A percentile compares a stretch with the other conserved stretches of the same genome.
Conservation (phyloP, 75 land plant genomes). For the Adiantum capillusveneris region DNA sequence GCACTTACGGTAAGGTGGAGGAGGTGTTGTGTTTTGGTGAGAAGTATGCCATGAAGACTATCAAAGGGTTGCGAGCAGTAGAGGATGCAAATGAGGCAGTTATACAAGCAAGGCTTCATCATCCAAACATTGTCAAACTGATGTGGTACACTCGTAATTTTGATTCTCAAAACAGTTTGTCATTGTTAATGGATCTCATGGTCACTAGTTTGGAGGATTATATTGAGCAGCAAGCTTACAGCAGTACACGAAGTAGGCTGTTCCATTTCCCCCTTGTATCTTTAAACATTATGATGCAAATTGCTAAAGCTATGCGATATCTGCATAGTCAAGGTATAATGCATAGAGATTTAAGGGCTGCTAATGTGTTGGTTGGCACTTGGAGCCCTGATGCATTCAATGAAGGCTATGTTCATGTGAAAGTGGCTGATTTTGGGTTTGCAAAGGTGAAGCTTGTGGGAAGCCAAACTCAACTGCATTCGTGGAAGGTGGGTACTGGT, state of each 20-base stretch:
- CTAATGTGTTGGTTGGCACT: constrained; percentile 41
- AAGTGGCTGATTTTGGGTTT: constrained; percentile 47
- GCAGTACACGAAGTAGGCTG: too few species aligned
- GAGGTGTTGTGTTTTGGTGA: background rate
- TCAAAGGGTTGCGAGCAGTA: background rate
- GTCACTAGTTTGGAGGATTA: background rate
- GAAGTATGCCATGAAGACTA: background rate
- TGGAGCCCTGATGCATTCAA: constrained; percentile 10
- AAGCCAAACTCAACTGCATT: background rate
- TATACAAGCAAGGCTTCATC: background rate
- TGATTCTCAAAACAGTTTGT: background rate
- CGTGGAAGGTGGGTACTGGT: constrained; percentile 3
- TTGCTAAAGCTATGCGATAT: constrained; percentile 66
- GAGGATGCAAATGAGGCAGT: background rate
- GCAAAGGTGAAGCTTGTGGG: constrained; percentile 8
- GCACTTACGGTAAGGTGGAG: background rate
- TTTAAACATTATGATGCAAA: too few species aligned
- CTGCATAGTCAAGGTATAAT: constrained; percentile 45
- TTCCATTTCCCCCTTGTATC: too few species aligned
- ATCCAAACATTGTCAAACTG: background rate
- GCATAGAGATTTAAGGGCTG: constrained; percentile 52
- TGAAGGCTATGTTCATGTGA: constrained; percentile 40
- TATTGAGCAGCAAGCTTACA: background rate
- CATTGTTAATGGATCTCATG: background rate
- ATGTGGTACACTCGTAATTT: background rate